These are phyloP conservation scores for Musa acuminata DNA, from an alignment of 176 grass and related monocot genomes.

Conservation along the genomic window DNA sequence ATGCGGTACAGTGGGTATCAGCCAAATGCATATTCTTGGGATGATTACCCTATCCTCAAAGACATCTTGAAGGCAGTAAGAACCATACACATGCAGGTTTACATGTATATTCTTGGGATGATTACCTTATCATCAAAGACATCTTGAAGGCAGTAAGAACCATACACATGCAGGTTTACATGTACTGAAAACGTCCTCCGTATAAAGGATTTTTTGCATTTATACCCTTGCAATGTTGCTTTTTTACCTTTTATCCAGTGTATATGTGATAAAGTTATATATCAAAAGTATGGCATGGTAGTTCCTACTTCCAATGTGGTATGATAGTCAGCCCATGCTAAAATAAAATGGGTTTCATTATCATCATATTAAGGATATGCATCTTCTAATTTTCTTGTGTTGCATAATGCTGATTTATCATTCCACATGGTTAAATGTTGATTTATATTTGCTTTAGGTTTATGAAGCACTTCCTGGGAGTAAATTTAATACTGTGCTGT, in stretches of 20 bases:
- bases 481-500: slow-evolving; percentile 77
- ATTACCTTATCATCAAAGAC: slow-evolving; percentile 70
- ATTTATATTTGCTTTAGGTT: slow-evolving; percentile 33
- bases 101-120: slow-evolving; percentile 63
- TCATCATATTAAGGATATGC: background rate
- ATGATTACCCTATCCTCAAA: slow-evolving; percentile 77
- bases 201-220: no score
- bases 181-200: background rate
- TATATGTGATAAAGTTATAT: background rate
- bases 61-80: slow-evolving; percentile 62
- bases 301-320: background rate
- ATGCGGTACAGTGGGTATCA: slow-evolving; percentile 74
- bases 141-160: slow-evolving; percentile 50
- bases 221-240: background rate
- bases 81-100: background rate
- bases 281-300: background rate
- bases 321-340: background rate
- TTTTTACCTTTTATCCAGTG: background rate
- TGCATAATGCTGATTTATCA: background rate
- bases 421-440: background rate
- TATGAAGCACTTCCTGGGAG: slow-evolving; percentile 59
- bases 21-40: slow-evolving; percentile 55
- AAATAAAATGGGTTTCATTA: background rate
- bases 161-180: background rate
- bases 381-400: background rate